Evolutionary conservation across 345 rosid species (phyloP).

Genomic region (Salix viminalis): DNA sequence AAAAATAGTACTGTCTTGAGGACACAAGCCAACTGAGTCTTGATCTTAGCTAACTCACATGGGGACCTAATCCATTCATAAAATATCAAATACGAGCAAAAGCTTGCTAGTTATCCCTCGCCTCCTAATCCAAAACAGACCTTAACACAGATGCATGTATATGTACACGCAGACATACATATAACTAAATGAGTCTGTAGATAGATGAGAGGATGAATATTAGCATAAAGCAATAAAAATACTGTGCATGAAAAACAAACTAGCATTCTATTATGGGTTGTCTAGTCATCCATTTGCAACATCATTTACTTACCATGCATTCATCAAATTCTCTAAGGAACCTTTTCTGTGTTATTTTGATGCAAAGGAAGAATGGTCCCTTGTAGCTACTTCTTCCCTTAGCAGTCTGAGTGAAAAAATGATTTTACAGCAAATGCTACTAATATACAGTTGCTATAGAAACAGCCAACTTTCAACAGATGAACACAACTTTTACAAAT

Average conservation of each 20-base stretch:
- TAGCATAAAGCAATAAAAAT: neutral
- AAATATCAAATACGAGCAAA: neutral
- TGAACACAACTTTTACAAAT: neutral
- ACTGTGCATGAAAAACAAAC: neutral
- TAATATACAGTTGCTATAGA: neutral
- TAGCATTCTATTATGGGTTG: neutral
- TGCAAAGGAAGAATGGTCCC: neutral
- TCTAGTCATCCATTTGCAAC: neutral
- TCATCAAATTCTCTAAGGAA: neutral
- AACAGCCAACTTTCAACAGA: neutral
- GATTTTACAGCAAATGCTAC: neutral
- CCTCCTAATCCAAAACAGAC: neutral
- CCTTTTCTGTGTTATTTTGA: neutral
- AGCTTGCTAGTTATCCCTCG: neutral
- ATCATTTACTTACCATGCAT: neutral
- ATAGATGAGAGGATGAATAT: neutral
- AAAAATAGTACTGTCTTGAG: neutral
- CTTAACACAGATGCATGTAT: neutral
- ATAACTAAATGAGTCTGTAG: neutral
- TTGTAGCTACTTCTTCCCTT: neutral
- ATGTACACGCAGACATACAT: neutral
- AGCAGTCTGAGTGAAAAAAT: neutral
- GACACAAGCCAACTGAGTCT: neutral
- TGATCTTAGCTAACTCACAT: neutral
- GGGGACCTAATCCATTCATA: neutral